phyloP scores from a whole-genome alignment of 1,284 basidiomycete genomes.

The Moniliella sp. region DNA sequence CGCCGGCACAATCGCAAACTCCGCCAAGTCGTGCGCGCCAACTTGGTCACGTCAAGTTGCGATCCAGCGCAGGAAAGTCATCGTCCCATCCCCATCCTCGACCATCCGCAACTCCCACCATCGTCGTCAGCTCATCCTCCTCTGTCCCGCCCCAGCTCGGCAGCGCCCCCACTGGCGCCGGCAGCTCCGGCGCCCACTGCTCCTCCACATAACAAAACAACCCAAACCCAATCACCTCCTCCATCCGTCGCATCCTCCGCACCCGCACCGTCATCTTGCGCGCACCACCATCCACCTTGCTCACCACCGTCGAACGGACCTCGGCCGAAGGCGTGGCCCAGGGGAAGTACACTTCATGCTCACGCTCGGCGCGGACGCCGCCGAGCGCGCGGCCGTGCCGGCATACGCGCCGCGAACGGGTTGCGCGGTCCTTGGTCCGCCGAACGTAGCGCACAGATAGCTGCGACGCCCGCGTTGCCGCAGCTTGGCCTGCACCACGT shows the following conservation, averaged over 20 bases:
- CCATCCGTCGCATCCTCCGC: slow-evolving; percentile 70
- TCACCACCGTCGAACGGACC: too few relatives aligned
- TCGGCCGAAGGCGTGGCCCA: too few relatives aligned
- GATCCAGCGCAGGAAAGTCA: slow-evolving; percentile 86
- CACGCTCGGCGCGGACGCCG: too few relatives aligned
- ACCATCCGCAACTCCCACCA: slow-evolving; percentile 83
- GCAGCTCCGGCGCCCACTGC: slow-evolving; percentile 53
- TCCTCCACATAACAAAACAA: slow-evolving; percentile 79
- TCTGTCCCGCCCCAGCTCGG: slow-evolving; percentile 39
- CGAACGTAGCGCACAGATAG: too few relatives aligned
- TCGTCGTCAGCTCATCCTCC: slow-evolving; percentile 46
- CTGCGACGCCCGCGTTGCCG: too few relatives aligned
- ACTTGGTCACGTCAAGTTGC: slow-evolving; percentile 63
- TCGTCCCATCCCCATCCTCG: slow-evolving; percentile 92
- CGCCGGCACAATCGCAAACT: slow-evolving; percentile 63
- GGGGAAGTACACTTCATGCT: too few relatives aligned
- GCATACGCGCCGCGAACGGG: too few relatives aligned
- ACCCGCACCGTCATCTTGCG: slow-evolving; percentile 43
- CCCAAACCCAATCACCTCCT: slow-evolving; percentile 83
- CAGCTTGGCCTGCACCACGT: too few relatives aligned
- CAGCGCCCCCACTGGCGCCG: too few relatives aligned
- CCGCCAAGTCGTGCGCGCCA: slow-evolving; percentile 73
- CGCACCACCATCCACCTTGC: too few relatives aligned
- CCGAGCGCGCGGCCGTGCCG: too few relatives aligned
- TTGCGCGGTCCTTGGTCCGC: too few relatives aligned